phyloP scores from a whole-genome alignment of 305 asterid species.

The Plantago lanceolata region DNA sequence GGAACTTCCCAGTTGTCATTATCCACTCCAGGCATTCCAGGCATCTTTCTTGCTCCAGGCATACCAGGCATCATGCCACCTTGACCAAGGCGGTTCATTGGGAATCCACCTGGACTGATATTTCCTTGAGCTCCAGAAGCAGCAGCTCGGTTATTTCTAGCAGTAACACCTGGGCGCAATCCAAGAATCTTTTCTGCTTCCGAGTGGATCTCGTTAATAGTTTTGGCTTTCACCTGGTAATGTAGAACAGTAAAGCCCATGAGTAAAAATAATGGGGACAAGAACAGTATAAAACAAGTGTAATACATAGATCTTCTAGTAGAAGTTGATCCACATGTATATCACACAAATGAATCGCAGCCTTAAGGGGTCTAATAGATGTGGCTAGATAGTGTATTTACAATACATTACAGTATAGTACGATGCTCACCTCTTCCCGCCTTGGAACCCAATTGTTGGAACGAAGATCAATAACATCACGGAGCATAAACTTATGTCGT shows the following conservation, averaged over 20 bases:
- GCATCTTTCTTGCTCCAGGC: slow-evolving; percentile 85
- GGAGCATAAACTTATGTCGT: slow-evolving; percentile 71
- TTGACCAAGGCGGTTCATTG: slow-evolving; percentile 62
- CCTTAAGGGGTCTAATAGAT: too few relatives aligned
- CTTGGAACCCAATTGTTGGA: slow-evolving; percentile 84
- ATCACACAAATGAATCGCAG: too few relatives aligned
- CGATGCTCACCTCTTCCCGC: slow-evolving; percentile 67
- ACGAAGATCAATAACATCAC: slow-evolving; percentile 76
- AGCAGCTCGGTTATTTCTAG: slow-evolving; percentile 50
- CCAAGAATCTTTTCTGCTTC: slow-evolving; percentile 92
- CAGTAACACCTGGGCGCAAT: slow-evolving; percentile 85
- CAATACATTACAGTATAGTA: background rate
- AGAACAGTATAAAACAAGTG: background rate
- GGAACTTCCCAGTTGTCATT: slow-evolving; percentile 83
- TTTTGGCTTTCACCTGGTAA: slow-evolving; percentile 77
- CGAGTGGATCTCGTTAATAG: slow-evolving; percentile 78
- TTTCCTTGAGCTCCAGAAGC: slow-evolving; percentile 49
- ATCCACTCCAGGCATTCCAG: slow-evolving; percentile 71
- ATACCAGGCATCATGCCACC: slow-evolving; percentile 96
- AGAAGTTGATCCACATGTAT: too few relatives aligned
- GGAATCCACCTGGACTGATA: slow-evolving; percentile 51
- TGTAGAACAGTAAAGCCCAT: too few relatives aligned
- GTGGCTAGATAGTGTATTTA: too few relatives aligned
- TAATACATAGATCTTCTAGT: too few relatives aligned
- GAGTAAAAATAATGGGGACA: background rate